Evolutionary conservation across 108 stramenopile species (phyloP).

Genomic region (Mediolabrus comicus): DNA sequence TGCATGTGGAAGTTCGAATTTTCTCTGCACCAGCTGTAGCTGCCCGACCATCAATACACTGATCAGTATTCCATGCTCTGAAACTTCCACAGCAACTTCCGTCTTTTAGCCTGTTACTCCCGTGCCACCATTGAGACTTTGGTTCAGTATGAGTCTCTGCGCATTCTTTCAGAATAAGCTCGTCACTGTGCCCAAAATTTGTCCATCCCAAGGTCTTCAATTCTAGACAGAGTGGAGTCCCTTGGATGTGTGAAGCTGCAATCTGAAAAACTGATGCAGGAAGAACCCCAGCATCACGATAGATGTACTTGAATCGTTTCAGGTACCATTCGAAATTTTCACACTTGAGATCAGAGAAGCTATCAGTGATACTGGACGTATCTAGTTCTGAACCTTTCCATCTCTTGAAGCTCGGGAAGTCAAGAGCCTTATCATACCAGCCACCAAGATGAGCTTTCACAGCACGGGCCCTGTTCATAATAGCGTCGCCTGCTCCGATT

Average conservation of each 20-base stretch:
- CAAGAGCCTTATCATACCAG: slow-evolving; percentile 39
- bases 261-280: slow-evolving; percentile 43
- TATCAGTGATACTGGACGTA: slow-evolving; percentile 36
- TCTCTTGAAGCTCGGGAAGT: slow-evolving; percentile 28
- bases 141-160: slow-evolving; percentile 10
- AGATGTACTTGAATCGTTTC: slow-evolving; percentile 32
- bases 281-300: slow-evolving; percentile 33
- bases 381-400: slow-evolving; percentile 25
- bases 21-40: slow-evolving; percentile 1
- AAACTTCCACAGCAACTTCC: slow-evolving; percentile 35
- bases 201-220: slow-evolving; percentile 38
- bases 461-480: slow-evolving; percentile 37
- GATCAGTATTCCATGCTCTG: slow-evolving; percentile 44
- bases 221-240: slow-evolving; percentile 18
- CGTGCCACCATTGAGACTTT: slow-evolving; percentile 36
- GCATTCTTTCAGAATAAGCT: slow-evolving; percentile 23
- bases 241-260: slow-evolving; percentile 1
- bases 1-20: slow-evolving; percentile 25
- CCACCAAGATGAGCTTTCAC: slow-evolving; percentile 40
- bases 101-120: slow-evolving; percentile 24
- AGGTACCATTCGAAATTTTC: slow-evolving; percentile 43
- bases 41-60: slow-evolving; percentile 34
- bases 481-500: slow-evolving; percentile 36
- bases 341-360: slow-evolving; percentile 19
- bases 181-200: slow-evolving; percentile 32